Evolutionary conservation across 225 moss, liverwort and hornwort species (phyloP), one percentile per base, ranked within the genome.

Genomic region (Polytrichum formosum): DNA sequence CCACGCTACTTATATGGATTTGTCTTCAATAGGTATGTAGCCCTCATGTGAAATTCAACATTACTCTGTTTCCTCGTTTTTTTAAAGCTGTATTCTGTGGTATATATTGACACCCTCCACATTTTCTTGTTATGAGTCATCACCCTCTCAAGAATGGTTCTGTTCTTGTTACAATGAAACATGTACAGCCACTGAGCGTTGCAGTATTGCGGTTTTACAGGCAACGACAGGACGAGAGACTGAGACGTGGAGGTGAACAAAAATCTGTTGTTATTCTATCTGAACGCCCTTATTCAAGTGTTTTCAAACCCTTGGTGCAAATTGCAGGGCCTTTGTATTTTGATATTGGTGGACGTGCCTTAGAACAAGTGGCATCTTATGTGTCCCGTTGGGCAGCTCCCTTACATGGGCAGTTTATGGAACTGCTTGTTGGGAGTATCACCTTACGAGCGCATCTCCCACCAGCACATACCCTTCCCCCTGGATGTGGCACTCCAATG

Each of bases 231-330:
- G 97, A 98, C 74, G 92, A 98, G 82, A 92, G 97, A 62, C 83
- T 98, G 33, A 90, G 91, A 80, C 91, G 97, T 79, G 97, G 97
- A 74, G 97, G 97, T 31, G 97, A 98, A 80, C 97, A 98, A 53
- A 98, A 98, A 78, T 98, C 97, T 30, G 90, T 98, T 2, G 97
- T 98, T 37, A 85, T 94, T 62, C 88, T 98, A 59, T 88, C 97
- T 70, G 97, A 98, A 77, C 92, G 91, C 30, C 97, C 97, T 56
- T 98, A 92, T 73, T 92, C 92, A 17, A 92, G 97, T 77, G 97
- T 98, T 66, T 98, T 91, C 78, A 94, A 88, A 81, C 94, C 97
- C 62, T 82, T 98, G 68, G 97, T 94, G 68, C 97, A 98, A 66
- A 88, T 94, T 60, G 76, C 94, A 65, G 97, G 97, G 55, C 94